Conservation (phyloP, 2,329 filamentous ascomycete genomes). For the Pseudogymnoascus sp. region DNA sequence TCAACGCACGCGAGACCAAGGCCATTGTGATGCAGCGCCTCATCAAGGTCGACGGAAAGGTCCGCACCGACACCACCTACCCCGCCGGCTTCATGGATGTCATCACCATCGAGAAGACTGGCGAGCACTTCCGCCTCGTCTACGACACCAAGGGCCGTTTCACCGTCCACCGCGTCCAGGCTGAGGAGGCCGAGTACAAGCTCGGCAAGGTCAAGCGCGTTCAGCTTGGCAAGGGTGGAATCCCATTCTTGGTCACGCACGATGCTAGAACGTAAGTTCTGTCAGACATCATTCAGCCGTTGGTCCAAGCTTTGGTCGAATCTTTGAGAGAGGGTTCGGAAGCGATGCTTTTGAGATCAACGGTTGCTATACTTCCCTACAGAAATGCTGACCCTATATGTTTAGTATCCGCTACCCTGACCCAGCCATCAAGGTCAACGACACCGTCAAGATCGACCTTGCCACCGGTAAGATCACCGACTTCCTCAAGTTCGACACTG, state of each 20-base stretch:
- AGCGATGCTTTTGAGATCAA: conserved; percentile 24
- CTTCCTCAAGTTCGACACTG: conserved; percentile 98
- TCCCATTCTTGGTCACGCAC: conserved; percentile 99
- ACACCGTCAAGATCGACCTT: conserved; percentile 99
- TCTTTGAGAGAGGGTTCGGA: conserved; percentile 10
- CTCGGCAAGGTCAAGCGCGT: conserved; percentile 99
- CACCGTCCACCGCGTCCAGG: conserved; percentile 98
- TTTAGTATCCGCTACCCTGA: conserved; percentile 97
- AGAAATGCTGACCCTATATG: conserved; percentile 28
- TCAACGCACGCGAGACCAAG: conserved; percentile 97
- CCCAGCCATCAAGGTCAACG: conserved; percentile 98
- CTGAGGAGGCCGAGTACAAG: conserved; percentile 99
- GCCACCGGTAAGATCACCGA: conserved; percentile 95
- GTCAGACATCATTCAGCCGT: conserved; percentile 99
- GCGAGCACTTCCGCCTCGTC: conserved; percentile 99
- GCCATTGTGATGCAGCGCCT: conserved; percentile 99
- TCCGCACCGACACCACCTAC: conserved; percentile 97
- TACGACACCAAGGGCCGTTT: conserved; percentile 99
- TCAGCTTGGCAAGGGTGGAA: conserved; percentile 97
- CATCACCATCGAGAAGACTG: conserved; percentile 98
- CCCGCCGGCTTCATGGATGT: conserved; percentile 99
- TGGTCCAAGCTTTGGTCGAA: conserved; percentile 97
- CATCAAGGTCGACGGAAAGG: conserved; percentile 99
- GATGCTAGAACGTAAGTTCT: conserved; percentile 99
- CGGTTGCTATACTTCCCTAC: conserved; percentile 27